Base-by-base conservation (phyloP, 2,329 filamentous ascomycete species). In the Hirsutella rhossiliensis region DNA sequence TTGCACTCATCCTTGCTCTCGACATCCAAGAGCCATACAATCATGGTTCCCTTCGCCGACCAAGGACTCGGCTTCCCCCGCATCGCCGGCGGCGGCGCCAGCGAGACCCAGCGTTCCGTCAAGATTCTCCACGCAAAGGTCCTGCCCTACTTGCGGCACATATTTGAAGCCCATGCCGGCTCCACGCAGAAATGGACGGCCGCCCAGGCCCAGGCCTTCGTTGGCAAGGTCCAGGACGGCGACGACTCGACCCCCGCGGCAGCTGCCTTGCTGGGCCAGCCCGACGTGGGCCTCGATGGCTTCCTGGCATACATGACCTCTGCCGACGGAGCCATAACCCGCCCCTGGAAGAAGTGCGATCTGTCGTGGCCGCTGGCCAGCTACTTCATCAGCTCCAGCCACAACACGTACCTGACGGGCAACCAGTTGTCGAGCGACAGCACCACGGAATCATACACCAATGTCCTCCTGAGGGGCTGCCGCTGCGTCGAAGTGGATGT, bases 401-500 rank as follows among this genome's bases (percentile, higher is more conserved):
- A 96, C 71, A 96, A 96, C 64, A 96, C 89, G 0, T 96, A 96
- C 54, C 76, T 96, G 19, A 78, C 88, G 2, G 89, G 89, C 20
- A 85, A 90, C 58, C 89, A 96, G 67, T 78, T 95, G 13, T 87
- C 78, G 47, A 90, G 87, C 53, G 79, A 84, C 48, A 92, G 87
- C 43, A 94, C 88, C 58, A 87, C 87, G 0, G 84, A 88, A 52
- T 84, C 86, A 3, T 96, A 96, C 68, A 87, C 87, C 52, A 82
- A 82, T 42, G 87, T 89, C 11, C 69, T 96, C 45, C 76, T 87
- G 53, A 80, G 86, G 42, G 88, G 87, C 2, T 94, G 89, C 54
- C 82, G 89, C 17, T 96, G 89, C 63, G 82, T 96, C 47, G 89
- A 96, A 66, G 86, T 96, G 47, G 89, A 96, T 57, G 94, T 92